phyloP scores from a whole-genome alignment of 2,329 filamentous ascomycete species.

The Aureobasidium namibiae region DNA sequence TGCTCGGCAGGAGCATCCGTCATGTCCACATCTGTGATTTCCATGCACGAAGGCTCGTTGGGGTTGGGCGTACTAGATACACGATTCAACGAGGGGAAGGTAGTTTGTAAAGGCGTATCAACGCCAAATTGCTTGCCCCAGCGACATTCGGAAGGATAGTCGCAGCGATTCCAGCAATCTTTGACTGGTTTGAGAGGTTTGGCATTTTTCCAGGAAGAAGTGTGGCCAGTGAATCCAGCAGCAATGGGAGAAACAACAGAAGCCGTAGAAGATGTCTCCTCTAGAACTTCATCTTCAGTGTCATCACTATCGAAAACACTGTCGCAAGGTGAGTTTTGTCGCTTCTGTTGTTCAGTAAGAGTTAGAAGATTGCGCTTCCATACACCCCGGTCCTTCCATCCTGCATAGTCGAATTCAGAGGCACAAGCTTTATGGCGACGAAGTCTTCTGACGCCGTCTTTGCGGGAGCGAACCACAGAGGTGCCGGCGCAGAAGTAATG shows the following conservation, averaged over 20 bases:
- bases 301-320: constrained; percentile 13
- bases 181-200: constrained; percentile 15
- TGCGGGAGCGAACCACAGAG: constrained; percentile 27
- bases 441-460: constrained; percentile 20
- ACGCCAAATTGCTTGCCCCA: constrained; percentile 29
- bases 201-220: neutral
- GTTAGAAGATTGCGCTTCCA: constrained; percentile 31
- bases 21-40: neutral
- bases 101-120: constrained; percentile 14
- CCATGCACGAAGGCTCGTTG: neutral
- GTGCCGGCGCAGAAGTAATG: constrained; percentile 46
- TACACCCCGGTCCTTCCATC: constrained; percentile 40
- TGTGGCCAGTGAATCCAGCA: neutral
- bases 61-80: neutral
- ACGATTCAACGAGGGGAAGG: constrained; percentile 3
- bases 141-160: constrained; percentile 40
- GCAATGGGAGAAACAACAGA: neutral
- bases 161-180: constrained; percentile 38
- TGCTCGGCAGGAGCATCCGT: neutral
- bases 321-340: neutral
- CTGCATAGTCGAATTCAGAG: constrained; percentile 45
- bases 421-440: constrained; percentile 36
- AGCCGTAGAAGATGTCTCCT: neutral
- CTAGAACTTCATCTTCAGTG: constrained; percentile 11
- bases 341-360: constrained; percentile 17